A percentile compares a stretch with the other conserved stretches of the same genome.
Evolutionary conservation across 306 rosid species (phyloP).

Genomic region (Dalbergia cultrata): DNA sequence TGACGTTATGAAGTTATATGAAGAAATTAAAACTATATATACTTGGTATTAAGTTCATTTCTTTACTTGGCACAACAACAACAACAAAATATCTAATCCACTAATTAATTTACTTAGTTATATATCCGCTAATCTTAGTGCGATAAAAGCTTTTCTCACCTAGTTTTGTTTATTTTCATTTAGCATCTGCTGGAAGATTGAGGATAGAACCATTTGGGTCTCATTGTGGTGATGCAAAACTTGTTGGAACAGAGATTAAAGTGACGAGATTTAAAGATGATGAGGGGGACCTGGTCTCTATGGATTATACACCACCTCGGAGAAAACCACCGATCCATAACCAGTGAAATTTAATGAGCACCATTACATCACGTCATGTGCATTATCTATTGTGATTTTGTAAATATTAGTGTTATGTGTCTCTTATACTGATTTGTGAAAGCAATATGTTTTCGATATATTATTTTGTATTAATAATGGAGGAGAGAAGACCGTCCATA

Average conservation of each 20-base stretch:
- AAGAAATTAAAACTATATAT: background rate
- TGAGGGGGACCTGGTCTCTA: background rate
- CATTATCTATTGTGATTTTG: background rate
- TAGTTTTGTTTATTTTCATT: background rate
- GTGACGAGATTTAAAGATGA: background rate
- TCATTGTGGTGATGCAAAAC: background rate
- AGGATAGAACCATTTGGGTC: background rate
- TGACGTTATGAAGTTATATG: background rate
- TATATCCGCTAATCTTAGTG: background rate
- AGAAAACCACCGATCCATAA: conserved; percentile 27
- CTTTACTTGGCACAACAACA: too few species aligned
- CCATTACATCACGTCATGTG: background rate
- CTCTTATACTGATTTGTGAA: background rate
- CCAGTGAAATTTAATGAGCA: background rate
- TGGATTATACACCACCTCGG: conserved; percentile 24
- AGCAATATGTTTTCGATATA: background rate
- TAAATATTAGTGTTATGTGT: background rate
- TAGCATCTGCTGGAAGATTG: background rate
- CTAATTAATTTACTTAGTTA: background rate
- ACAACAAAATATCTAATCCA: background rate
- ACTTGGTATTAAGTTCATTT: background rate
- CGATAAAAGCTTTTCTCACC: background rate
- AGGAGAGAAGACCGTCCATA: too few species aligned
- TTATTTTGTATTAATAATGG: background rate
- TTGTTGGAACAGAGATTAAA: background rate